Evolutionary conservation across 2,329 filamentous ascomycete species (phyloP), one percentile per base, ranked within the genome.

Genomic region (Lecanosticta acicola): DNA sequence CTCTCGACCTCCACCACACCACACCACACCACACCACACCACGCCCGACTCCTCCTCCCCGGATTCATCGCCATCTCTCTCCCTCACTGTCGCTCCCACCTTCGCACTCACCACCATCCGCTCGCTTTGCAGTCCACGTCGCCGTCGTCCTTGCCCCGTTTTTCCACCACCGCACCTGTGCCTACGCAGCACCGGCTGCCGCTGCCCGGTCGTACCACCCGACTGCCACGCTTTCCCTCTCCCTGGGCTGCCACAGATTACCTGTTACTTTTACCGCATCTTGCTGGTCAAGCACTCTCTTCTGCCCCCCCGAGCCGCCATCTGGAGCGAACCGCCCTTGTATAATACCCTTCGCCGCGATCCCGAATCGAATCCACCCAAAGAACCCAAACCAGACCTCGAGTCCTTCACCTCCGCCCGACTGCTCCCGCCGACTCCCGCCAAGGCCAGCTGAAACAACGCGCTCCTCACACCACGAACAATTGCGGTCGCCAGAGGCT

Each of bases 251-350:
- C 13, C 38, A 32, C 32, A 7, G 11, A 29, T 29, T 33, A 26
- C 26, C 41, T 45, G 24, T 19, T 41, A 29, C 33, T 43, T 38
- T 44, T 33, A 40, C 35, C 33, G 41, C 36, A 50, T 37, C 47
- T 53, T 53, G 50, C 50, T 50, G 50, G 50, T 32, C 50, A 53
- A 53, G 50, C 44, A 39, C 41, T 37, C 39, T 41, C 34, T 41
- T 41, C 39, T 19, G 19, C 20, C 20, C 38, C 18, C 19, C 36
- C 29, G 10, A 11, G 13, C 10, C 21, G 11, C 36, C 32, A 17
- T 21, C 39, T 32, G 35, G 24, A 29, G 7, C 35, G 45, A 38
- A 16, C 14, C 17, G 20, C 29, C 19, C 33, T 26, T 41, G 44
- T 43, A 45, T 41, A 46, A 45, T 47, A 47, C 20, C 26, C 19